A percentile compares a stretch with the other conserved stretches of the same genome.
Conservation (phyloP, 805 yeast species). For the Citeromyces nyonsensis region DNA sequence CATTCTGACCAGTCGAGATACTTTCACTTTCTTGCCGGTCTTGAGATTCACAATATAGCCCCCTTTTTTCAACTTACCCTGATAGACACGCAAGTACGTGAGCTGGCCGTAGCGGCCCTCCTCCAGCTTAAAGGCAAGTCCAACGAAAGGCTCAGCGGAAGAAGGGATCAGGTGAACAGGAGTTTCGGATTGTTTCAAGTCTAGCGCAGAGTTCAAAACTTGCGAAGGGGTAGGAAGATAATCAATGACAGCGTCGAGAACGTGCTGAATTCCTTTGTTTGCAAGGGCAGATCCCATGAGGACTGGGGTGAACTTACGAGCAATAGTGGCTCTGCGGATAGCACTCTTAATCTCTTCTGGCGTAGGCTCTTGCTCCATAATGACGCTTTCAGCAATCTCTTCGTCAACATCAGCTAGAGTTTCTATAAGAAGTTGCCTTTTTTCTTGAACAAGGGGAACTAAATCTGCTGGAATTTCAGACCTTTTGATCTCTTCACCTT, state of each 20-base stretch:
- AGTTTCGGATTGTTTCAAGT: conserved; percentile 44
- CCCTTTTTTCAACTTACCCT: conserved; percentile 89
- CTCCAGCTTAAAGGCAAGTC: conserved; percentile 96
- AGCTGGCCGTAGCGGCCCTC: conserved; percentile 97
- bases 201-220: conserved; percentile 80
- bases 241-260: conserved; percentile 90
- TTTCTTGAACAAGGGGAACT: conserved; percentile 75
- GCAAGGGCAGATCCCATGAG: conserved; percentile 98
- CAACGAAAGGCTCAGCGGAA: conserved; percentile 69
- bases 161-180: conserved; percentile 68
- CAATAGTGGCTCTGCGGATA: conserved; percentile 89
- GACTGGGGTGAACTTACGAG: conserved; percentile 96
- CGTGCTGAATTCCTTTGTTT: conserved; percentile 90
- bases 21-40: conserved; percentile 86
- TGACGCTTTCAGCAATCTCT: conserved; percentile 82
- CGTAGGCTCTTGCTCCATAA: conserved; percentile 84
- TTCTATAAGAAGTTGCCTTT: conserved; percentile 74
- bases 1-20: conserved; percentile 92
- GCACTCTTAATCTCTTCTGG: conserved; percentile 74
- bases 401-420: conserved; percentile 97
- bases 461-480: conserved; percentile 68
- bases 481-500: conserved; percentile 69
- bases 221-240: conserved; percentile 93
- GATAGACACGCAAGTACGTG: conserved; percentile 93
- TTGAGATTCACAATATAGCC: conserved; percentile 76